Evolutionary conservation across 1,284 basidiomycete species (phyloP).

Genomic region (Tilletiopsis washingtonensis): DNA sequence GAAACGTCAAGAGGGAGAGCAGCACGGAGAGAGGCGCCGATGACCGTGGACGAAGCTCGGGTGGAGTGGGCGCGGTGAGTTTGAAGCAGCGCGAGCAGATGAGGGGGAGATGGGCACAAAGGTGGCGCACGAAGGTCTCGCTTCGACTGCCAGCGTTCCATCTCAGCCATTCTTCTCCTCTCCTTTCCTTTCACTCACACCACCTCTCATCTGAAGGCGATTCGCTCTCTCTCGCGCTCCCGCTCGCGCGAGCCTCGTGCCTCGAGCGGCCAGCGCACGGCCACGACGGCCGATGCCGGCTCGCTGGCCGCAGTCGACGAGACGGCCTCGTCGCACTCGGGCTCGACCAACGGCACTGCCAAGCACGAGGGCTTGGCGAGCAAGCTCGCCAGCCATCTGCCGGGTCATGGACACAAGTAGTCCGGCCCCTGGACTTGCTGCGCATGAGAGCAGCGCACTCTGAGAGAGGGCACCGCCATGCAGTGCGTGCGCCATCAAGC

Average conservation of each 20-base stretch:
- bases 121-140: no score
- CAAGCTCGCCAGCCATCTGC: conserved; percentile 16
- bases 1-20: conserved; percentile 52
- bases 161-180: no score
- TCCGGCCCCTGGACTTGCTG: no score
- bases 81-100: no score
- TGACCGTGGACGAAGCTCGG: conserved; percentile 18
- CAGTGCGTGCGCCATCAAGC: no score
- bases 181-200: background rate
- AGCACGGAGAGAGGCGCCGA: conserved; percentile 8
- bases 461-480: no score
- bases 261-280: conserved; percentile 18
- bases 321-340: conserved; percentile 6
- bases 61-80: conserved; percentile 16
- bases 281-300: conserved; percentile 15
- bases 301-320: conserved; percentile 31
- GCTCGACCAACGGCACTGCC: background rate
- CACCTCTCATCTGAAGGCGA: conserved; percentile 2
- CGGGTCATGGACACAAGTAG: no score
- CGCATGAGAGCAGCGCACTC: no score
- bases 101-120: no score
- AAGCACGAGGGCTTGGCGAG: conserved; percentile 9
- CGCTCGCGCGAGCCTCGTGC: conserved; percentile 37
- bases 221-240: conserved; percentile 35
- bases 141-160: no score